Conservation (phyloP, 352 stramenopile genomes). For the Pythium monospermum region DNA sequence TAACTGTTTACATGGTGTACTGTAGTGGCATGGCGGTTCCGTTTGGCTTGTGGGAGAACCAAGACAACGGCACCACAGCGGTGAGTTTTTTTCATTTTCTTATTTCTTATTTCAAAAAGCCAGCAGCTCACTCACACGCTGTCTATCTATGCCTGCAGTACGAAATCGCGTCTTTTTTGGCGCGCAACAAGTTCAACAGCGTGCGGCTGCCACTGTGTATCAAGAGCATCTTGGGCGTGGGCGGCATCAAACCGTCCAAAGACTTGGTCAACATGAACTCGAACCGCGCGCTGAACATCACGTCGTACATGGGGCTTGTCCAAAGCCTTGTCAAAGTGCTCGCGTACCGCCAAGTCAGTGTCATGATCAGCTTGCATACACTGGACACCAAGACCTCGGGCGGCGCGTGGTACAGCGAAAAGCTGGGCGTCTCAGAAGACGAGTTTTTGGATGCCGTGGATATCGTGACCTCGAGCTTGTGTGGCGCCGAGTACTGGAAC, state of each 20-base stretch:
- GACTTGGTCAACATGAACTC: conserved; percentile 60
- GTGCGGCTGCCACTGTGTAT: conserved; percentile 66
- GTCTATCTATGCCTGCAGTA: conserved; percentile 46
- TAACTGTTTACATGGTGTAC: too few species aligned
- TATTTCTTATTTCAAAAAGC: conserved; percentile 10
- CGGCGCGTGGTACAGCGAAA: conserved; percentile 56
- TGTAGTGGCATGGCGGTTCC: conserved; percentile 44
- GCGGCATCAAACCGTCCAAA: conserved; percentile 50
- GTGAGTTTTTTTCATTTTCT: conserved; percentile 16
- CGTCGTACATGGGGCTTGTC: conserved; percentile 60
- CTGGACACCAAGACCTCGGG: conserved; percentile 52
- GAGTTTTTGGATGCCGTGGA: conserved; percentile 59
- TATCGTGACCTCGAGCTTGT: conserved; percentile 52
- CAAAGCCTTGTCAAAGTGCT: conserved; percentile 67
- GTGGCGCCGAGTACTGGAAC: conserved; percentile 68
- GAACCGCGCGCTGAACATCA: conserved; percentile 72
- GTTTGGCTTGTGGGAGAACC: conserved; percentile 77
- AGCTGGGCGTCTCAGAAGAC: conserved; percentile 42
- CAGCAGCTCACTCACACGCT: neutral
- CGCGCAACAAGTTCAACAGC: conserved; percentile 79
- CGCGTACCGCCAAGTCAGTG: conserved; percentile 62
- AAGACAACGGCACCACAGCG: conserved; percentile 64
- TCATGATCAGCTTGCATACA: conserved; percentile 72
- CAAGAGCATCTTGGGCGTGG: conserved; percentile 60
- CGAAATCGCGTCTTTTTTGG: conserved; percentile 68